These are phyloP conservation scores for Fusarium sp. DNA, from an alignment of 2,329 filamentous ascomycete species.

Conservation along the genomic window DNA sequence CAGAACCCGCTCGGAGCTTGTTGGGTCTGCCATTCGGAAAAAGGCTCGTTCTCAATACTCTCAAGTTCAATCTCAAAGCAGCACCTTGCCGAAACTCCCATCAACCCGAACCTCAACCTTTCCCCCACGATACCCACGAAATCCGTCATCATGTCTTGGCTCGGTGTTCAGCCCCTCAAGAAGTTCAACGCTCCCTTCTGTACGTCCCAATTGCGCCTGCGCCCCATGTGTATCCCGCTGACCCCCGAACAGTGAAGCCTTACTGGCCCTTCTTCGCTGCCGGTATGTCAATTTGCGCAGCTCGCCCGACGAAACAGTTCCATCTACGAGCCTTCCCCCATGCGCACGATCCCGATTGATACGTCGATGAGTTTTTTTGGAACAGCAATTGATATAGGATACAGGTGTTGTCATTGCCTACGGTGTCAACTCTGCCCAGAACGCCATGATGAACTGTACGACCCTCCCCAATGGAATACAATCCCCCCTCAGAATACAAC, in stretches of 20 bases:
- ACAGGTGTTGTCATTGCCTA: constrained; percentile 87
- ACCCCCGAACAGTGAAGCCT: constrained; percentile 75
- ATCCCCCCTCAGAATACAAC: constrained; percentile 11
- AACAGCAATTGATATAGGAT: constrained; percentile 40
- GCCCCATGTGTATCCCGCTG: constrained; percentile 38
- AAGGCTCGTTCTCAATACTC: constrained; percentile 54
- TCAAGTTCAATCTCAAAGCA: constrained; percentile 44
- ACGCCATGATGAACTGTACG: constrained; percentile 80
- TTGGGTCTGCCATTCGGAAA: constrained; percentile 46
- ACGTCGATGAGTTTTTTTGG: constrained; percentile 17
- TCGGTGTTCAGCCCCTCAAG: constrained; percentile 74
- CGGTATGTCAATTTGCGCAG: constrained; percentile 71
- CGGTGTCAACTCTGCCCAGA: constrained; percentile 88
- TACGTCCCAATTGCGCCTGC: constrained; percentile 64
- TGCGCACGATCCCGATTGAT: constrained; percentile 35
- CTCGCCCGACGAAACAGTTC: constrained; percentile 19
- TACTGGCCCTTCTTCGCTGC: constrained; percentile 94
- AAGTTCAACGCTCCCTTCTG: constrained; percentile 83
- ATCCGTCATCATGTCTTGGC: constrained; percentile 76
- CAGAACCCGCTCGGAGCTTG: constrained; percentile 50
- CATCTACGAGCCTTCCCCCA: constrained; percentile 10
- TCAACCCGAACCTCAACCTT: constrained; percentile 49
- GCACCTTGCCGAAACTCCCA: constrained; percentile 43
- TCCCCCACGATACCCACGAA: constrained; percentile 48
- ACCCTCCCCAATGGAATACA: not conserved